Base-by-base conservation (phyloP, 1,284 basidiomycete genomes). In the Abortiporus biennis region DNA sequence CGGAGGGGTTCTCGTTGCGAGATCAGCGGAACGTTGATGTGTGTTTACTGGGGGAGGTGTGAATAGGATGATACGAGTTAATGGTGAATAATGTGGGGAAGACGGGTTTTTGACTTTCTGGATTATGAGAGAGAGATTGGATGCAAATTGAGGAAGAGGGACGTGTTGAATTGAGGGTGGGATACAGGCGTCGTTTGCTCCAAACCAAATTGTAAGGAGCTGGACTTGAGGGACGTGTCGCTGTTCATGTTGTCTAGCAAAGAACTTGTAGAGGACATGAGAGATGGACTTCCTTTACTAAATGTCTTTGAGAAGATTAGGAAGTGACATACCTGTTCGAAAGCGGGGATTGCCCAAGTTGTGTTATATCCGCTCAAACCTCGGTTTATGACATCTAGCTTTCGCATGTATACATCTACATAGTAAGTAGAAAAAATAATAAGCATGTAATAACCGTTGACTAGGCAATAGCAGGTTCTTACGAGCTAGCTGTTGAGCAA, bases 151-250 rank as follows among this genome's bases (percentile, higher is more conserved):
- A 16, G 70, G 63, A 16, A 91, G 64, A 1, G 89, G 81, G 40
- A 92, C 76, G 57, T 88, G 78, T 58, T 36, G 52, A 38, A 12
- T 57, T 31, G 66, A 78, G 13, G 72, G 77, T 34, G 66, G 63
- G 24, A 85, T 64, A 50, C 74, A 73, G 12, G 88, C 74, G 57
- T 92, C 92, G 61, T 94, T 94, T 8, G 89, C 88, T 38, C 91
- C 92, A 51, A 87, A 89, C 91, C 90, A 95, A 56, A 95, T 82
- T 9, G 78, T 79, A 46, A 94, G 67, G 16, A 94, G 62, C 36
- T 76, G 76, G 35, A 92, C 72, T 47, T 75, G 79, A n/a, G 75
- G 76, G 35, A 67, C 67, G 36, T 70, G 64, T 34, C 62, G 56
- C 40, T 71, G 69, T 40, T 74, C 67, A n/a, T 69, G 54, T 49